Evolutionary conservation across 352 stramenopile genomes (phyloP), one percentile per base, ranked within the genome.

Genomic region (Phytophthora podocarpi): DNA sequence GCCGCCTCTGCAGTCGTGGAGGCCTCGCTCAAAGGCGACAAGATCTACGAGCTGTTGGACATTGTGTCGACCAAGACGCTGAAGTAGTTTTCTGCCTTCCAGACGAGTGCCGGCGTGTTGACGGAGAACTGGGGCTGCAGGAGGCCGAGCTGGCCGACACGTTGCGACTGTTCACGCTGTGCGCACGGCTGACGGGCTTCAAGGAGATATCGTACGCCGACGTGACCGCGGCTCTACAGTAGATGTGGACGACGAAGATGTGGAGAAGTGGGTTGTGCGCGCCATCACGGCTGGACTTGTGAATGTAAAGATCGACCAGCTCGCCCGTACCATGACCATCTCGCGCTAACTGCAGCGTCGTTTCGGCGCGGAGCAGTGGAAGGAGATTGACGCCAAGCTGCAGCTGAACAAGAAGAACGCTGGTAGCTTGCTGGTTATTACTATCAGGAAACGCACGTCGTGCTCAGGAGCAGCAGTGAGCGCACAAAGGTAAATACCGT

Each of bases 291-390:
- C 82, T 27, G 91, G 91, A 27, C 64, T 98, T 18, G 78, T 98
- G 58, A 85, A 74, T 26, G 95, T 93, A 56, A 98, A 98, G 74
- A 97, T 98, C 71, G 93, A 98, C 76, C 95, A 98, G 68, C 75
- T 98, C 50, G 78, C 84, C 48, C 80, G 93, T 59, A 95, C 90
- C 16, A 87, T 98, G 26, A 89, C 97, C 62, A 82, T 96, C 45
- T 89, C 80, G 39, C 82, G 79, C 54, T 76, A 72, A 40, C 69
- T 93, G 46, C 74, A 89, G 69, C 83, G 85, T 36, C 72, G 82
- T 31, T 98, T 98, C 62, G 89, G 90, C 43, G 70, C 77, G 12
- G 78, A 89, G 34, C 85, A 98, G 72, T 98, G 95, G 95, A 87
- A 89, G 56, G 81, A 90, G 31, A 75, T 98, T 21, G 80, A 98